A percentile compares a stretch with the other conserved stretches of the same genome.
These are phyloP conservation scores for Leavenworthia alabamica DNA, from an alignment of 345 rosid genomes.

Conservation along the genomic window DNA sequence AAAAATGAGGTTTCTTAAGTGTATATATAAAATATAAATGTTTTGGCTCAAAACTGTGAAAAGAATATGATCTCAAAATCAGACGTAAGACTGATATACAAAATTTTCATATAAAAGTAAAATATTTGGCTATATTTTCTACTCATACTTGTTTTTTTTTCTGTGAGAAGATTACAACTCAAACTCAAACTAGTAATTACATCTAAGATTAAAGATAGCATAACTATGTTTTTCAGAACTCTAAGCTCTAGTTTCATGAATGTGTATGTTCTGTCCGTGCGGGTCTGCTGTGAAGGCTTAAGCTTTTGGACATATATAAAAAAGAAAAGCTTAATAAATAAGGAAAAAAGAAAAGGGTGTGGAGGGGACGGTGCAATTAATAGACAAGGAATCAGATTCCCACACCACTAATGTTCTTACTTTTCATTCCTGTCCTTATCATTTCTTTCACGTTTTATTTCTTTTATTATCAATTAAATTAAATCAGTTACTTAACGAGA, in stretches of 20 bases:
- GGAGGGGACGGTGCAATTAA: constrained; percentile 27
- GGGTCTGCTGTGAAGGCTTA: no score
- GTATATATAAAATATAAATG: constrained; percentile 20
- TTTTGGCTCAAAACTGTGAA: not conserved
- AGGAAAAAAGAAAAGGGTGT: constrained; percentile 17
- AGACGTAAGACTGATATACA: not conserved
- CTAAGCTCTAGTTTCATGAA: no score
- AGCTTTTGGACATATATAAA: constrained; percentile 22
- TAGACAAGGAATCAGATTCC: constrained; percentile 39
- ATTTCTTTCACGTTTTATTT: constrained; percentile 27
- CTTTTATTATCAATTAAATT: not conserved
- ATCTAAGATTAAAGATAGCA: no score
- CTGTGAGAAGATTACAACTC: no score
- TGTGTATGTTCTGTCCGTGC: no score
- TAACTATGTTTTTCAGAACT: no score
- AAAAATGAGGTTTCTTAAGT: not conserved
- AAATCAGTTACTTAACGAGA: not conserved
- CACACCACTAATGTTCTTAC: constrained; percentile 25
- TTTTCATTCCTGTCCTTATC: constrained; percentile 29
- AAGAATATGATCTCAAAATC: not conserved
- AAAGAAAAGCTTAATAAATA: constrained; percentile 19
- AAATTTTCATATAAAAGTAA: not conserved
- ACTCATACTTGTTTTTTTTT: not conserved
- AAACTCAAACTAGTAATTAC: no score
- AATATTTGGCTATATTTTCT: not conserved